Conservation (phyloP, 2,329 filamentous ascomycete genomes). For the Chaetomiaceae sp. region DNA sequence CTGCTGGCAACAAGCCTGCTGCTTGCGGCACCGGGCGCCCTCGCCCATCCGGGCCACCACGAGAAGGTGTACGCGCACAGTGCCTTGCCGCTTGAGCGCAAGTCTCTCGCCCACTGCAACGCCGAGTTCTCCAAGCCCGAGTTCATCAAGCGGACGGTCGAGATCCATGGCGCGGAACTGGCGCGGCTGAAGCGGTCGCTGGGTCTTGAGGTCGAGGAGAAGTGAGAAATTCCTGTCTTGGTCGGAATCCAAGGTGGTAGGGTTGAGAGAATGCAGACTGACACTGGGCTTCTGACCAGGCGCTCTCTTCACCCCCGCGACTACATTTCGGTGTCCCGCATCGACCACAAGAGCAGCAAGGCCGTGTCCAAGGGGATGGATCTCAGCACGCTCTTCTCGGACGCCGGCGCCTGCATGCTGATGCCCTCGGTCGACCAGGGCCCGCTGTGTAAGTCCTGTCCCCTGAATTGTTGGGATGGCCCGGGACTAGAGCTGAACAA, state of each 20-base stretch:
- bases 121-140: conserved; percentile 25
- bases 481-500: too few species aligned
- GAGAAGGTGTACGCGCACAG: conserved; percentile 25
- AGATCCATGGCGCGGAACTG: conserved; percentile 28
- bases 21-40: conserved; percentile 22
- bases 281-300: conserved; percentile 7
- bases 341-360: conserved; percentile 33
- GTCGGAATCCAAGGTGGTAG: too few species aligned
- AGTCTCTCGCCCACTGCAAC: conserved; percentile 29
- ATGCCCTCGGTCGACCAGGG: conserved; percentile 44
- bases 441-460: conserved; percentile 37
- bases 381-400: conserved; percentile 33
- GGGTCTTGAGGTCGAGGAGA: conserved; percentile 23
- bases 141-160: conserved; percentile 28
- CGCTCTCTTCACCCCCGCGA: conserved; percentile 25
- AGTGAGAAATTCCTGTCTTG: background rate
- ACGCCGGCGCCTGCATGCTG: conserved; percentile 40
- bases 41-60: conserved; percentile 27
- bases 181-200: conserved; percentile 24
- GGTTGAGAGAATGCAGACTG: background rate
- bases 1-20: conserved; percentile 22
- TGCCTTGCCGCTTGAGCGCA: conserved; percentile 26
- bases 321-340: conserved; percentile 29
- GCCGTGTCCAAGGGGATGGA: conserved; percentile 28
- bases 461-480: too few species aligned